phyloP scores from a whole-genome alignment of 192 early-diverging fungal genomes.

The Oehlia diaphana region DNA sequence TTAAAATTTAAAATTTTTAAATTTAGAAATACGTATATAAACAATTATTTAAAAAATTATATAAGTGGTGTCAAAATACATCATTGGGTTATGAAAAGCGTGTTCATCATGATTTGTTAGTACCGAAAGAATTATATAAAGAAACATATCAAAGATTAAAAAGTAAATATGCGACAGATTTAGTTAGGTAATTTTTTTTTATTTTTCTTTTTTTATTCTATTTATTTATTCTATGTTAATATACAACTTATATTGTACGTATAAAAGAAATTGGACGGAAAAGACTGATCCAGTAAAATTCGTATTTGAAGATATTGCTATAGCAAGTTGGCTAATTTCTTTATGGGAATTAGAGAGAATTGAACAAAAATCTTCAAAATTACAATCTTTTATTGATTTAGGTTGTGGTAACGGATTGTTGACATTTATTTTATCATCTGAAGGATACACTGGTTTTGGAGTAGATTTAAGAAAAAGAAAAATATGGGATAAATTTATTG shows the following conservation, averaged over 20 bases:
- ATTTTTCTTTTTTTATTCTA: background rate
- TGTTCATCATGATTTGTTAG: constrained; percentile 66
- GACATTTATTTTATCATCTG: constrained; percentile 66
- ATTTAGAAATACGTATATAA: constrained; percentile 56
- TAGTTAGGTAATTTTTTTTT: constrained; percentile 51
- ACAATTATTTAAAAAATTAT: constrained; percentile 67
- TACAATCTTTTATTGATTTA: constrained; percentile 73
- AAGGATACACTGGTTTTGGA: constrained; percentile 73
- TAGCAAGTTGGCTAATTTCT: constrained; percentile 78
- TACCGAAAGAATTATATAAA: constrained; percentile 67
- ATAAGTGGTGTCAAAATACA: constrained; percentile 74
- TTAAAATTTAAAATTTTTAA: background rate
- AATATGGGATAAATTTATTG: constrained; percentile 67
- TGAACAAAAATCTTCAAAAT: background rate
- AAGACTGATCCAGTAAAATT: constrained; percentile 82
- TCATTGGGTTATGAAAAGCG: constrained; percentile 73
- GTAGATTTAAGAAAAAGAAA: constrained; percentile 75
- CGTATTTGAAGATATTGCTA: constrained; percentile 86
- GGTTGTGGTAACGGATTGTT: constrained; percentile 88
- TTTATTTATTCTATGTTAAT: background rate
- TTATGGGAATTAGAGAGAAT: constrained; percentile 64
- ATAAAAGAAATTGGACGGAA: constrained; percentile 65
- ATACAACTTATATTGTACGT: no score
- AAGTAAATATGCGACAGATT: constrained; percentile 59
- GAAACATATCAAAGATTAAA: constrained; percentile 68